Percentiles rank a stretch among this genome's conserved stretches.
Conservation (phyloP, 2,329 filamentous ascomycete species). For the Tolypocladium guangdongense region DNA sequence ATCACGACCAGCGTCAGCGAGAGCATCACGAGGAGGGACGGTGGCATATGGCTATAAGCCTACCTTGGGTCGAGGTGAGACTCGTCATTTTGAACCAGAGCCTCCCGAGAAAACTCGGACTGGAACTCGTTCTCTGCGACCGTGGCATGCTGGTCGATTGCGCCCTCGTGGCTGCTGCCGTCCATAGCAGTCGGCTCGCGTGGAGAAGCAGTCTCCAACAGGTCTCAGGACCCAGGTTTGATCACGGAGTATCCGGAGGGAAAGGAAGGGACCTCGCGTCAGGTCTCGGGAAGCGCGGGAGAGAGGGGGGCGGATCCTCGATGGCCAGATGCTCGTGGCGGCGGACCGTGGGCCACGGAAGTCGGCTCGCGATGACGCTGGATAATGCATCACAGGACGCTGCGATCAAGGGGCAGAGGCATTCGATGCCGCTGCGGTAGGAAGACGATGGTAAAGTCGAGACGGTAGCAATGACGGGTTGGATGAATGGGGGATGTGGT, state of each 20-base stretch:
- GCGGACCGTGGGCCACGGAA: neutral
- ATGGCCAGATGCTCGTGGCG: neutral
- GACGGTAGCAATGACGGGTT: neutral
- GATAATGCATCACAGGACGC: neutral
- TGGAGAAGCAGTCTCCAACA: neutral
- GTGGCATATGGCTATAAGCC: conserved; percentile 2
- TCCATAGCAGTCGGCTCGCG: conserved; percentile 22
- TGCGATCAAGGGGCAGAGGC: neutral
- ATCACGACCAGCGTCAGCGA: neutral
- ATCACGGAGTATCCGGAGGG: neutral
- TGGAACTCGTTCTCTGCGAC: conserved; percentile 13
- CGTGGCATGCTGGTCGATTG: conserved; percentile 23
- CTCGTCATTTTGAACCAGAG: conserved; percentile 25
- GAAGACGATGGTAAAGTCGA: neutral
- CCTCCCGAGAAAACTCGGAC: conserved; percentile 4
- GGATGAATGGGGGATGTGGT: too few species aligned
- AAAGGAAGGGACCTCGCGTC: neutral
- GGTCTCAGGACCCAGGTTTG: neutral
- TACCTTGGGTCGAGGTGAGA: conserved; percentile 34
- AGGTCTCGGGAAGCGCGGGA: neutral
- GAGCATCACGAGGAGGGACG: neutral
- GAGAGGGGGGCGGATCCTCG: neutral
- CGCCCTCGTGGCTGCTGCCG: conserved; percentile 26
- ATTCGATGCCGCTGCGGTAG: neutral
- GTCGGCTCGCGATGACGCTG: neutral